Percentiles rank a stretch among this genome's conserved stretches.
Conservation (phyloP, 148 eudicot species). For the Camellia granthamiana region DNA sequence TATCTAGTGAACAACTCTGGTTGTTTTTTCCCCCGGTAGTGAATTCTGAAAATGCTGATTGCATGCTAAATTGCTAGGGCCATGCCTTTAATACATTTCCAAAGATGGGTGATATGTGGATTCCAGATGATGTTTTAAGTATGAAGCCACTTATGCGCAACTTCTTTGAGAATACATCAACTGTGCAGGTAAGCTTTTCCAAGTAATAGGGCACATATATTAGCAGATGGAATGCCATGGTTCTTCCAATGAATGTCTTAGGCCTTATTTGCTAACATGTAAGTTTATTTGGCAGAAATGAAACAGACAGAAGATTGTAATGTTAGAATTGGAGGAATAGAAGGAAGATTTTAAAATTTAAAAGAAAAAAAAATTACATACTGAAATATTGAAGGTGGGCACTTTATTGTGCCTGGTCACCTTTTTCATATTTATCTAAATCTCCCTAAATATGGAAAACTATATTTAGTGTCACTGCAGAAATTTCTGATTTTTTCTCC, state of each 20-base stretch:
- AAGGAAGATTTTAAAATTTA: background rate
- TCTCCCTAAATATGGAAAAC: background rate
- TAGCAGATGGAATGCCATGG: background rate
- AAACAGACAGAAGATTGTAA: background rate
- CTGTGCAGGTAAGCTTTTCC: slow-evolving; percentile 75
- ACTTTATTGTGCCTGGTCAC: background rate
- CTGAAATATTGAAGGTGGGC: background rate
- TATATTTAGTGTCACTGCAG: background rate
- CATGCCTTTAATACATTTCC: slow-evolving; percentile 95
- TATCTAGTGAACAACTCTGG: background rate
- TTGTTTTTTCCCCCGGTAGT: background rate
- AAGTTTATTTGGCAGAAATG: background rate
- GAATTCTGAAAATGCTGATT: slow-evolving; percentile 3
- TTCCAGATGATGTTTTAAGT: slow-evolving; percentile 84
- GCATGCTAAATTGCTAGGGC: slow-evolving; percentile 49
- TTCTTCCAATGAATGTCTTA: background rate
- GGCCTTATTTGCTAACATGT: background rate
- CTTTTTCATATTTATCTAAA: background rate
- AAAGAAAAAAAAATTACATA: no score
- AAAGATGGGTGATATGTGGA: slow-evolving; percentile 96
- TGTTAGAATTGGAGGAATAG: background rate
- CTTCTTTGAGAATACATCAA: slow-evolving; percentile 92
- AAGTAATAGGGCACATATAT: background rate
- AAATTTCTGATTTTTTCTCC: background rate
- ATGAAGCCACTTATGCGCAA: slow-evolving; percentile 87